Evolutionary conservation across 225 moss, liverwort and hornwort species (phyloP).

Genomic region (Polytrichum commune): DNA sequence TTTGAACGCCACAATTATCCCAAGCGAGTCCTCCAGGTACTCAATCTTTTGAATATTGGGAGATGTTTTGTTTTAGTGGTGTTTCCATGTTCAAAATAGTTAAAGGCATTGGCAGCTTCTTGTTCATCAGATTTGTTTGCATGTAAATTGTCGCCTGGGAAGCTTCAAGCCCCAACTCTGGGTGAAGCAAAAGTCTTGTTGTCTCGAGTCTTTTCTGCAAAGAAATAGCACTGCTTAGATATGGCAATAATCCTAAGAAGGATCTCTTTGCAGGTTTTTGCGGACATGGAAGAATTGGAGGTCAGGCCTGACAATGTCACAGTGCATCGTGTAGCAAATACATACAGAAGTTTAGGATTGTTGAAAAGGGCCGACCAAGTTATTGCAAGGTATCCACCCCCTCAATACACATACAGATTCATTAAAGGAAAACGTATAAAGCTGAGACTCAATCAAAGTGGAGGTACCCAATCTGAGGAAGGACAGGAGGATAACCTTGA

Average conservation of each 20-base stretch:
- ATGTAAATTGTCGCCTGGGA: too few relatives aligned
- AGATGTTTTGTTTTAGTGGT: too few relatives aligned
- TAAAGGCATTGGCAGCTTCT: too few relatives aligned
- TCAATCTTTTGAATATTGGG: too few relatives aligned
- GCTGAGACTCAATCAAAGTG: conserved; percentile 32
- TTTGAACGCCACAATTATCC: conserved; percentile 75
- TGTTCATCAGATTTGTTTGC: too few relatives aligned
- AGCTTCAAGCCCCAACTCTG: too few relatives aligned
- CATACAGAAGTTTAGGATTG: conserved; percentile 45
- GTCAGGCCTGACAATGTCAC: conserved; percentile 41
- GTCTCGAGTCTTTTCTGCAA: not conserved
- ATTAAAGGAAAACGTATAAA: conserved; percentile 33
- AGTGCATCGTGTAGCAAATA: conserved; percentile 39
- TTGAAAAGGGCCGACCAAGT: conserved; percentile 37
- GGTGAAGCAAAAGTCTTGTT: not conserved
- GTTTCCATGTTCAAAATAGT: too few relatives aligned
- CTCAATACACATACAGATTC: conserved; percentile 28
- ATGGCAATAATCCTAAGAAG: too few relatives aligned
- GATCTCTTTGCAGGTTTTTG: conserved; percentile 39
- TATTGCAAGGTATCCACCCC: conserved; percentile 34
- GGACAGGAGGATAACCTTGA: conserved; percentile 7
- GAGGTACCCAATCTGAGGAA: conserved; percentile 5
- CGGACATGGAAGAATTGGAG: conserved; percentile 65
- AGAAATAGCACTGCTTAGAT: not conserved
- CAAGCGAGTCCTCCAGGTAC: conserved; percentile 80